A percentile compares a stretch with the other conserved stretches of the same genome.
Evolutionary conservation across 148 eudicot genomes (phyloP).

Genomic region (Chenopodium formosanum): DNA sequence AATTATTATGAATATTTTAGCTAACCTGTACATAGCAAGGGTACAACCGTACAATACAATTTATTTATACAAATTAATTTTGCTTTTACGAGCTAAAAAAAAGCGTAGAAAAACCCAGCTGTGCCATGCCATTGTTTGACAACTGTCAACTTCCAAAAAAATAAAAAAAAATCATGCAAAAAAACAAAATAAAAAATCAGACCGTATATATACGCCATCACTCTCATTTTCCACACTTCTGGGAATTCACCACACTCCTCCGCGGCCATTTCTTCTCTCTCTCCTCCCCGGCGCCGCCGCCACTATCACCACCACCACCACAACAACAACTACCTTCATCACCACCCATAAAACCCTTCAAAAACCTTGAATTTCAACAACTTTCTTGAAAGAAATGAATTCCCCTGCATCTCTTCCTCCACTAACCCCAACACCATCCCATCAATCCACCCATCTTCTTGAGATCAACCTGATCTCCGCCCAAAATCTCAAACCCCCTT

Average conservation of each 20-base stretch:
- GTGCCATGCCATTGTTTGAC: no score
- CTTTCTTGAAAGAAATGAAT: conserved; percentile 14
- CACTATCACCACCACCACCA: not conserved
- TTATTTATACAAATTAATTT: no score
- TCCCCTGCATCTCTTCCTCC: conserved; percentile 27
- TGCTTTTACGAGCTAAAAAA: no score
- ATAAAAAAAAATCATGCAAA: no score
- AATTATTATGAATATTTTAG: no score
- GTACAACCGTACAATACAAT: no score
- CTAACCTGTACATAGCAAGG: no score
- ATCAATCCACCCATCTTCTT: conserved; percentile 38
- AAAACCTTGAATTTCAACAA: not conserved
- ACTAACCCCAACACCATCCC: not conserved
- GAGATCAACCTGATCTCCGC: conserved; percentile 90
- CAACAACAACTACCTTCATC: not conserved
- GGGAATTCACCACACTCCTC: not conserved
- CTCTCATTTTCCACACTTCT: not conserved
- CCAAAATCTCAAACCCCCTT: conserved; percentile 60
- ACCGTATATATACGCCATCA: not conserved
- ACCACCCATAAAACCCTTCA: not conserved
- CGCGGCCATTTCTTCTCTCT: not conserved
- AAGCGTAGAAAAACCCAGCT: no score
- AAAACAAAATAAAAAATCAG: not conserved
- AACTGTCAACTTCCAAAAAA: no score
- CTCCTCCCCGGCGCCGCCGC: conserved; percentile 8